Percentiles rank a stretch among this genome's conserved stretches.
Conservation (phyloP, 2,329 filamentous ascomycete genomes). For the Fusarium compactum region DNA sequence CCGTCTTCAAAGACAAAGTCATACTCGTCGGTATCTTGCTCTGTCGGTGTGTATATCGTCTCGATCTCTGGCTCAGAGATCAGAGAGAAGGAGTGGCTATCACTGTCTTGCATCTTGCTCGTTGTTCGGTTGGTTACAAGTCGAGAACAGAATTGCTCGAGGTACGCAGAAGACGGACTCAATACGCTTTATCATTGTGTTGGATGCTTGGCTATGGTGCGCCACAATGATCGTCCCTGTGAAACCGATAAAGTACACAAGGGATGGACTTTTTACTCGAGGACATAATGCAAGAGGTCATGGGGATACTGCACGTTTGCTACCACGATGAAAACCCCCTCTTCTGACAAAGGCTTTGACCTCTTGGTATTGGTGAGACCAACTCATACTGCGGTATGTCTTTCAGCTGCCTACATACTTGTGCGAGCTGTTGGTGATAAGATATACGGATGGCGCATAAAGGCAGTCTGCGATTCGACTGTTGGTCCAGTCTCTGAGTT, state of each 20-base stretch:
- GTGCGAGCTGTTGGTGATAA: conserved; percentile 42
- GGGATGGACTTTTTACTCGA: conserved; percentile 15
- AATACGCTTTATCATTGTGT: conserved; percentile 37
- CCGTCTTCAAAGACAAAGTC: conserved; percentile 46
- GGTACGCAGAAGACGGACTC: conserved; percentile 12
- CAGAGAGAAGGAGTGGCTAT: conserved; percentile 48
- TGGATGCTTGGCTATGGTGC: conserved; percentile 22
- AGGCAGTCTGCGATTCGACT: conserved; percentile 36
- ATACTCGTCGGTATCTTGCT: conserved; percentile 49
- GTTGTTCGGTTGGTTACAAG: background rate
- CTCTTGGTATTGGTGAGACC: conserved; percentile 10
- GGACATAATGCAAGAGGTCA: conserved; percentile 30
- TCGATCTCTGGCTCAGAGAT: conserved; percentile 48
- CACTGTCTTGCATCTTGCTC: conserved; percentile 43
- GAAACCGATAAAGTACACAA: conserved; percentile 33
- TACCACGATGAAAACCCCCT: conserved; percentile 27
- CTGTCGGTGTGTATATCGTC: conserved; percentile 43
- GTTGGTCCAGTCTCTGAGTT: conserved; percentile 27
- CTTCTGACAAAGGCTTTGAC: conserved; percentile 16
- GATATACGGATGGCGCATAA: conserved; percentile 35
- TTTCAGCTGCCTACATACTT: conserved; percentile 27
- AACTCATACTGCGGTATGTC: conserved; percentile 19
- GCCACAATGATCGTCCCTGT: conserved; percentile 34
- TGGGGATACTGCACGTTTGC: conserved; percentile 30
- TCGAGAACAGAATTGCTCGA: background rate